These are phyloP conservation scores for Talaromyces sp. DNA, from an alignment of 2,329 filamentous ascomycete species.

Conservation along the genomic window DNA sequence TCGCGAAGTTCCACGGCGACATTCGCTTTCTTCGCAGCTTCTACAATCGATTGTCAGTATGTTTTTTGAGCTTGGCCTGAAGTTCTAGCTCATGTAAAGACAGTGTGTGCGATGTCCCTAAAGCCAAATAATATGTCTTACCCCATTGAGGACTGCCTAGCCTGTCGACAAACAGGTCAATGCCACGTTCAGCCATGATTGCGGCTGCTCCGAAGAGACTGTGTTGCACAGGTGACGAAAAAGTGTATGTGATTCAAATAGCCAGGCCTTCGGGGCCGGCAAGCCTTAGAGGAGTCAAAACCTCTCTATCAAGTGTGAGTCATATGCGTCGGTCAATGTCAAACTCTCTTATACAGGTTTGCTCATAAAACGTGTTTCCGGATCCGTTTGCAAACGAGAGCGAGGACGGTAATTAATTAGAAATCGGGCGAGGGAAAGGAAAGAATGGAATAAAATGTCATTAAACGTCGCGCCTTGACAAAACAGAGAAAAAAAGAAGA, in stretches of 20 bases:
- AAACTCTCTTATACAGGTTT: not conserved
- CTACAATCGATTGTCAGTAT: slow-evolving; percentile 41
- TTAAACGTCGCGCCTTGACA: not conserved
- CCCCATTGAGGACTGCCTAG: slow-evolving; percentile 45
- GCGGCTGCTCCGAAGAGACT: slow-evolving; percentile 14
- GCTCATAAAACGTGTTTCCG: not conserved
- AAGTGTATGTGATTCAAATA: slow-evolving; percentile 12
- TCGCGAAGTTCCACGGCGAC: slow-evolving; percentile 84
- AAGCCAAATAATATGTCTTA: slow-evolving; percentile 18
- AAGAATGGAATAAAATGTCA: not conserved
- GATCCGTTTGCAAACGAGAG: not conserved
- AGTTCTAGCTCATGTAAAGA: no score
- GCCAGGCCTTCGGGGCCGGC: slow-evolving; percentile 37
- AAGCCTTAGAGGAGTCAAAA: slow-evolving; percentile 23
- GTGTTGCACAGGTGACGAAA: slow-evolving; percentile 18
- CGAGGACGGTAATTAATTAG: not conserved
- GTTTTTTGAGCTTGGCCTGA: no score
- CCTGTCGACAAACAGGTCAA: slow-evolving; percentile 47
- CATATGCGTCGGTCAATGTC: slow-evolving; percentile 25
- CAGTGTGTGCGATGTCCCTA: no score
- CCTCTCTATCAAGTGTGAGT: slow-evolving; percentile 16
- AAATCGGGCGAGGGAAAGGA: not conserved
- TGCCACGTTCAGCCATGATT: slow-evolving; percentile 39
- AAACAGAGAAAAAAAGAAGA: not conserved
- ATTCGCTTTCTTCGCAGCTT: slow-evolving; percentile 74